Evolutionary conservation across 1,139 yeast species (phyloP).

Genomic region (Pichia sp.): DNA sequence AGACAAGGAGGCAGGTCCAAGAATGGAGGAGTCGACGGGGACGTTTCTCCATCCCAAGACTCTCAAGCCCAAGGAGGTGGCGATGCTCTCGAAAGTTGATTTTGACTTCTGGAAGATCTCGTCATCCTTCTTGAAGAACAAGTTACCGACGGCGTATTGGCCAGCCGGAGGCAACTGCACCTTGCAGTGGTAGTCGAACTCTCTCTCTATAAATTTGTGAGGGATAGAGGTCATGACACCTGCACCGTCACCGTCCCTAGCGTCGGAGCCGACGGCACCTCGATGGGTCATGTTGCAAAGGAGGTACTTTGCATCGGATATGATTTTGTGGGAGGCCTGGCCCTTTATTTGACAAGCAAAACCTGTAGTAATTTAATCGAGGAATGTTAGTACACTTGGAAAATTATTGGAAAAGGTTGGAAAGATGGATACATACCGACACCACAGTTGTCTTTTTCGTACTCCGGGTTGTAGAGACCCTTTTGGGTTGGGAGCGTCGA

Average conservation of each 20-base stretch:
- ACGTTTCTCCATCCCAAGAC: constrained; percentile 95
- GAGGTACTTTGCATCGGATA: constrained; percentile 81
- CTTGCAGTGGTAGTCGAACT: constrained; percentile 59
- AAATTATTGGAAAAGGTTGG: neutral
- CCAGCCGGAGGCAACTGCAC: constrained; percentile 67
- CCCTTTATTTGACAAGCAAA: constrained; percentile 95
- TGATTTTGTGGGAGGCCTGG: constrained; percentile 79
- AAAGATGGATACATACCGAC: constrained; percentile 44
- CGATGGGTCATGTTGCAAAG: constrained; percentile 98
- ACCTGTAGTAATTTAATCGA: constrained; percentile 31
- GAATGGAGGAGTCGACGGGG: constrained; percentile 89
- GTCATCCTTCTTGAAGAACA: constrained; percentile 79
- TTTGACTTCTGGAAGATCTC: constrained; percentile 61
- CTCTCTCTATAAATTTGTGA: constrained; percentile 78
- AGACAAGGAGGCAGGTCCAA: constrained; percentile 92
- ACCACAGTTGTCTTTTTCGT: constrained; percentile 97
- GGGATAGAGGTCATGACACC: constrained; percentile 94
- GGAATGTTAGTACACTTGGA: constrained; percentile 6
- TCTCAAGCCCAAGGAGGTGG: constrained; percentile 66
- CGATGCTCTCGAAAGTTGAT: constrained; percentile 74
- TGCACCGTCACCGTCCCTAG: constrained; percentile 98
- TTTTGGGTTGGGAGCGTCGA: constrained; percentile 78
- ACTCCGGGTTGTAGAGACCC: constrained; percentile 91
- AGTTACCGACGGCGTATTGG: constrained; percentile 92
- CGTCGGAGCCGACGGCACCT: constrained; percentile 95